Evolutionary conservation across 1,139 yeast genomes (phyloP).

Genomic region (Lodderomyces parapsilosis): DNA sequence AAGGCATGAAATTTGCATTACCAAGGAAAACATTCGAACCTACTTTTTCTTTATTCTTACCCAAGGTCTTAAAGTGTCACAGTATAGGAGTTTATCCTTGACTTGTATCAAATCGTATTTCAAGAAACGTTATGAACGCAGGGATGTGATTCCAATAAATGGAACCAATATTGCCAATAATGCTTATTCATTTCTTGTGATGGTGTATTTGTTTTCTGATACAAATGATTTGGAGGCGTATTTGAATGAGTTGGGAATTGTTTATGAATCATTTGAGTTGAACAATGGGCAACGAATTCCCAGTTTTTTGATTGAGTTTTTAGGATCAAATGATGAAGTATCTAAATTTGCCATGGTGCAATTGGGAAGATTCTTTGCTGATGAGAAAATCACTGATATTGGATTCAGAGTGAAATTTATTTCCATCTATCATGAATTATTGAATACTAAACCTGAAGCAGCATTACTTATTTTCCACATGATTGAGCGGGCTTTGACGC

Average conservation of each 20-base stretch:
- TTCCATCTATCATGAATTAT: constrained; percentile 44
- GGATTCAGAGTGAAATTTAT: constrained; percentile 54
- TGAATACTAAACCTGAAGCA: constrained; percentile 31
- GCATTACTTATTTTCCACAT: constrained; percentile 49
- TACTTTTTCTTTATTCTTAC: constrained; percentile 52
- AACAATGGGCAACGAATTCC: constrained; percentile 47
- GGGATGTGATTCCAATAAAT: constrained; percentile 8
- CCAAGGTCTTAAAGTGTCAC: constrained; percentile 65
- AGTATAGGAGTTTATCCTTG: constrained; percentile 57
- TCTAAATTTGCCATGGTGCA: constrained; percentile 51
- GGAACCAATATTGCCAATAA: constrained; percentile 13
- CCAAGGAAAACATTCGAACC: constrained; percentile 52
- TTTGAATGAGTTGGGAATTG: constrained; percentile 47
- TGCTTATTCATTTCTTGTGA: constrained; percentile 48
- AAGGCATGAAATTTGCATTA: constrained; percentile 40
- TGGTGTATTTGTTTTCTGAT: constrained; percentile 53
- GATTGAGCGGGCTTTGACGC: constrained; percentile 40
- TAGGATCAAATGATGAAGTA: constrained; percentile 38
- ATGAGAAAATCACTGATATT: constrained; percentile 41
- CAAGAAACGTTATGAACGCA: constrained; percentile 36
- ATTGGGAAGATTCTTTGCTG: constrained; percentile 48
- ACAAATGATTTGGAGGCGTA: constrained; percentile 46
- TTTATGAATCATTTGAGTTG: constrained; percentile 22
- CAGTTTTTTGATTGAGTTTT: constrained; percentile 45
- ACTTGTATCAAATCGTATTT: constrained; percentile 51